Evolutionary conservation across 257 asterid species (phyloP), one percentile per base, ranked within the genome.

Genomic region (Euphrasia confusa): DNA sequence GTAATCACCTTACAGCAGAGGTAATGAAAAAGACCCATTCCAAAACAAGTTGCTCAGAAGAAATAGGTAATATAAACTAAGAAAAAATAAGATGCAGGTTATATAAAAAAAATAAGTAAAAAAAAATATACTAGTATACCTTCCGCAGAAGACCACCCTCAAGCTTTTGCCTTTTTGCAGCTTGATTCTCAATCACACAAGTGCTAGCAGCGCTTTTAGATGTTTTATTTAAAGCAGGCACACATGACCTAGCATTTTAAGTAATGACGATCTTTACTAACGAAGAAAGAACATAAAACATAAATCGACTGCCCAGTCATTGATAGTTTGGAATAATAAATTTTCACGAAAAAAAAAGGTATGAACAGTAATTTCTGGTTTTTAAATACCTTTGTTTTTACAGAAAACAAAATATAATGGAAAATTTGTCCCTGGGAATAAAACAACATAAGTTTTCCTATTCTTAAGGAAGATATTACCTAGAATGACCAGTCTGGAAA

Each of bases 81-180:
- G 7, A n/a, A 17, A 7, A 7, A 48, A 48, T 48, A n/a, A 48
- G 4, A 14, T 10, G 2, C 54, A 48, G 54, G 54, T 15, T 7
- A n/a, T 47, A n/a, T 6, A 37, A 30, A 27, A 10, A 37, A 9
- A 5, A 13, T 4, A 11, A 12, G 32, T 18, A 28, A n/a, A 42
- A 54, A 30, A n/a, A 35, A 54, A 30, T 56, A 21, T 24, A 28
- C 49, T 61, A 21, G 24, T 30, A 47, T 49, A 92, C 99, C 97
- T 89, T 93, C 65, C 74, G 71, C 65, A 80, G 73, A 71, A 79
- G 94, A 78, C 99, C 99, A 57, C 94, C 87, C 45, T 85, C 99
- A 67, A 93, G 96, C 79, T 93, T 93, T 74, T 89, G 97, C 62
- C 99, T 85, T 84, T 93, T 93, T 49, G 95, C 79, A 75, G 97